These are phyloP conservation scores for Colletotrichum melonis DNA, from an alignment of 2,329 filamentous ascomycete genomes.

Conservation along the genomic window DNA sequence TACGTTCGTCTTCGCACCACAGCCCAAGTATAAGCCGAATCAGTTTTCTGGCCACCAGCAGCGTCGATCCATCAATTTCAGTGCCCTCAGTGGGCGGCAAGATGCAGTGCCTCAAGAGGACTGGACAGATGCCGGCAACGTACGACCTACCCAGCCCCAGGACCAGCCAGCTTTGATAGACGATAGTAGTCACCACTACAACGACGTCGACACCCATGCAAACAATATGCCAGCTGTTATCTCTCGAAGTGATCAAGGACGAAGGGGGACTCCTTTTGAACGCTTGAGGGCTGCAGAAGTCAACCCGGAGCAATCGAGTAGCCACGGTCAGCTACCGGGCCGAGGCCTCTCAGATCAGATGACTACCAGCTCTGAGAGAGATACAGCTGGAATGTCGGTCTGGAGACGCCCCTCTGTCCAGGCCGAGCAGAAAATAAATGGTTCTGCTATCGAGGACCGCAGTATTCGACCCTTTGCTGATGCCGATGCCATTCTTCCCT, in stretches of 20 bases:
- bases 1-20: constrained; percentile 2
- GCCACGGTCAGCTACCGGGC: not conserved
- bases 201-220: not conserved
- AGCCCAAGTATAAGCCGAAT: constrained; percentile 6
- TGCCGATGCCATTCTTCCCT: constrained; percentile 4
- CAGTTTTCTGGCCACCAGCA: constrained; percentile 27
- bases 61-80: not conserved
- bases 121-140: not conserved
- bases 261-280: not conserved
- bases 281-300: not conserved
- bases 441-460: not conserved
- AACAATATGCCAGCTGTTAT: not conserved
- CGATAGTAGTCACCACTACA: not conserved
- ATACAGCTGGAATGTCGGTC: not conserved
- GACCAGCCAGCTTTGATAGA: not conserved
- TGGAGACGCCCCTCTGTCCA: not conserved
- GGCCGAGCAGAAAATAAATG: not conserved
- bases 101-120: not conserved
- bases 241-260: not conserved
- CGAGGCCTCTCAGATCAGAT: not conserved
- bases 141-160: not conserved
- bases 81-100: not conserved
- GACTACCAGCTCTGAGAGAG: not conserved
- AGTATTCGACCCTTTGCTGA: constrained; percentile 13
- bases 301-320: not conserved